Base-by-base conservation (phyloP, 2,329 filamentous ascomycete genomes). In the Fusarium dlaminii region DNA sequence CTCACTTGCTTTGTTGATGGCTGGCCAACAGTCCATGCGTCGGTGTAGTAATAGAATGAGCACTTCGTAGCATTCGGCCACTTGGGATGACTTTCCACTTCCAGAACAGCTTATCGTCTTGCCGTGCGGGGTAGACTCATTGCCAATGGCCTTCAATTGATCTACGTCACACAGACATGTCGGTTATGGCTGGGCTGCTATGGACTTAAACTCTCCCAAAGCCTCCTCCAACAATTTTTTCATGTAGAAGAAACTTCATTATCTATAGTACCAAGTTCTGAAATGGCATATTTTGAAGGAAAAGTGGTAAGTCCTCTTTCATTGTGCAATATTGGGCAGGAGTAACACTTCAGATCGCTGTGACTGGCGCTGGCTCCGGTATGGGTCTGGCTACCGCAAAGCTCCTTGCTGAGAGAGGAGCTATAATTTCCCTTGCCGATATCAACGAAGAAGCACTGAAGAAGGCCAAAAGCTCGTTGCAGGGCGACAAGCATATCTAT, bases 361-460 rank as follows among this genome's bases (percentile, higher is more conserved):
- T 75, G 4, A 78, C 75, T 3, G 76, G 76, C 12, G 76, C 72
- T n/a, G 75, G 60, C 2, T 72, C 67, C 1, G 74, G 75, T 0
- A 78, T 78, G 54, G 76, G 76, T 1, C 52, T 78, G 1, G 76
- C 74, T 4, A 78, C 75, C 10, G 74, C 74, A 4, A 58, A 75
- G 9, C 67, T 78, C 2, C 67, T 77, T 13, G 72, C 74, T 2
- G 57, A 52, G 29, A 62, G 70, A 3, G 68, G 76, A 8, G 70
- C 75, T 54, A 78, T 24, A 70, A 75, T 77, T 4, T 77, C 73
- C 1, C 49, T 77, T 0, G 70, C 70, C 5, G 75, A 77, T 4
- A 68, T 75, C 27, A 68, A 77, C n/a, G 60, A 71, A 52, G 46
- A 59, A 32, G 61, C 71, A 1, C 42, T 77, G 0, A 58, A 63